Evolutionary conservation across 495 filamentous ascomycete genomes (phyloP).

Genomic region (Lasiosphaeria miniovina): DNA sequence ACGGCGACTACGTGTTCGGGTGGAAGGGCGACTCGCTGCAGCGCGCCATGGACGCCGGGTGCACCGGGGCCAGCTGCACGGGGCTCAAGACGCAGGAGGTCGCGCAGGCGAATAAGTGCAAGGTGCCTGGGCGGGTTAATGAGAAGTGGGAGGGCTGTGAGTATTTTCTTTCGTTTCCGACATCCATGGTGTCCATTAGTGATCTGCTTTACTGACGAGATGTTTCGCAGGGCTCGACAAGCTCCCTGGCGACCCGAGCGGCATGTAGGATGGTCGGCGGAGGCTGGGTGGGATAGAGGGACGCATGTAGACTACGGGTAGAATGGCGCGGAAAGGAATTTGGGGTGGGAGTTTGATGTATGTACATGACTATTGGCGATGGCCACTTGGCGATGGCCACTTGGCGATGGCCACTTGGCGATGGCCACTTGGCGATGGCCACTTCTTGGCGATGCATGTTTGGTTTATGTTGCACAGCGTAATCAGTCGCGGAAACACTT

Average conservation of each 20-base stretch:
- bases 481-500: too few species aligned
- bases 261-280: neutral
- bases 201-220: neutral
- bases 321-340: too few species aligned
- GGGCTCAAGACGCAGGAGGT: slow-evolving; percentile 39
- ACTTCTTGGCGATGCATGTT: too few species aligned
- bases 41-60: slow-evolving; percentile 40
- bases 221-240: slow-evolving; percentile 10
- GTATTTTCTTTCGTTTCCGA: slow-evolving; percentile 14
- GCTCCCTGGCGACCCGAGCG: slow-evolving; percentile 16
- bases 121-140: slow-evolving; percentile 35
- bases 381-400: too few species aligned
- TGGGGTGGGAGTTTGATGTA: too few species aligned
- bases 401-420: too few species aligned
- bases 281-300: too few species aligned
- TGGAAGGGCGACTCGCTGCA: slow-evolving; percentile 43
- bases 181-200: neutral
- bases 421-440: too few species aligned
- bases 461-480: too few species aligned
- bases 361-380: too few species aligned
- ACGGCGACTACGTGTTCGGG: slow-evolving; percentile 23
- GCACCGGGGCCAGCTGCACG: slow-evolving; percentile 42
- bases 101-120: slow-evolving; percentile 40
- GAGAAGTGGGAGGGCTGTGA: slow-evolving; percentile 48
- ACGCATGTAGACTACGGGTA: too few species aligned